Evolutionary conservation across 1,284 basidiomycete genomes (phyloP), one percentile per base, ranked within the genome.

Genomic region (Rhodotorula mucilaginosa): DNA sequence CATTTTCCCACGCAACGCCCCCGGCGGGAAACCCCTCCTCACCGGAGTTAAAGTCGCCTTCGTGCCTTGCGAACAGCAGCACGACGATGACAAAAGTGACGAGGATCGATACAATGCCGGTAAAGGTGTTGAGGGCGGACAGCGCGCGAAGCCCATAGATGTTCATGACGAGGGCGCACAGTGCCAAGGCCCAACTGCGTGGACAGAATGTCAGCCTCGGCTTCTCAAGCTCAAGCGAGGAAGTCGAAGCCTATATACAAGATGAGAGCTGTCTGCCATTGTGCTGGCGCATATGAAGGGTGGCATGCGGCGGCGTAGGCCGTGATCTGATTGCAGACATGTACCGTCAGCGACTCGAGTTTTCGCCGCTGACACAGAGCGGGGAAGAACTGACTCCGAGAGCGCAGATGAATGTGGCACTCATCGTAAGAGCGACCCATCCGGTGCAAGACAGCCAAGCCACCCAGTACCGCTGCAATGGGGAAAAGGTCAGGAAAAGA

Each of bases 1-100:
- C 34, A 34, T 5, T 34, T 34, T 34, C 34, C 34, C 34, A 34
- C 34, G 34, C 34, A 34, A 34, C 34, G 34, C 34, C 34, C 34
- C 34, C 34, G 34, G 34, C 34, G 34, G 34, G 34, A 34, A 34
- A 34, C 6, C 34, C 26, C 7, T 26, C 39, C 39, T 26, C 26
- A 64, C 62, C 62, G 23, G 52, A 47, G 19, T 64, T 64, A 44
- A 47, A 64, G n/a, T 47, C 19, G n/a, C 52, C 52, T 16, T n/a
- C 39, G 19, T 23, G 15, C 31, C 39, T 34, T 0, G 31, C 62
- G 19, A 64, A 47, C 5, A 58, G 64, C 21, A 65, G 26, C 6
- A n/a, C 26, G 10, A 65, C 57, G 12, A 52, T 48, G 21, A 31
- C 19, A 23, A 65, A 13, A 10, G 39, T 46, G 18, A 31, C 21